Evolutionary conservation across 495 filamentous ascomycete species (phyloP).

Genomic region (Annulohypoxylon maeteangense): DNA sequence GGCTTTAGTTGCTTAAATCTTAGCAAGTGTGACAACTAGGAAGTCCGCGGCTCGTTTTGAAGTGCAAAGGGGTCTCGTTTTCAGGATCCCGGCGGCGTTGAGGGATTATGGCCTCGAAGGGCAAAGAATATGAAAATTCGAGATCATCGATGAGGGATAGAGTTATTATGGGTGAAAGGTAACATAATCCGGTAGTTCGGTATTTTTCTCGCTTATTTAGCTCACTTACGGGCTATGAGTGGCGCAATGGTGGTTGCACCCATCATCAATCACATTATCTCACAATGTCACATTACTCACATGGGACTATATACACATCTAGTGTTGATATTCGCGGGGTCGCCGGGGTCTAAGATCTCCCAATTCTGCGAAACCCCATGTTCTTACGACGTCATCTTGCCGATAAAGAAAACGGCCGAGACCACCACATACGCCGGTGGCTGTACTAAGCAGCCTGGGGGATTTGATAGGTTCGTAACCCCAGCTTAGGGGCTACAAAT

Average conservation of each 20-base stretch:
- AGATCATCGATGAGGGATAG: neutral
- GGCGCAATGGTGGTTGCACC: slow-evolving; percentile 28
- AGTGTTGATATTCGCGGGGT: slow-evolving; percentile 34
- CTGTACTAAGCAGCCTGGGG: slow-evolving; percentile 5
- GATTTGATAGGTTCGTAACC: neutral
- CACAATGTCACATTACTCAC: neutral
- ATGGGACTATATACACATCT: slow-evolving; percentile 23
- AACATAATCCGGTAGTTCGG: slow-evolving; percentile 5
- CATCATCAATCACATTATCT: slow-evolving; percentile 9
- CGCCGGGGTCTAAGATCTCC: slow-evolving; percentile 36
- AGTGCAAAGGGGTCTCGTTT: neutral
- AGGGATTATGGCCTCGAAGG: neutral
- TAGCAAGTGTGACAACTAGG: neutral
- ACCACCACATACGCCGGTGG: slow-evolving; percentile 21
- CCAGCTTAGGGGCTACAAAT: slow-evolving; percentile 8
- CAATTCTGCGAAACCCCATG: slow-evolving; percentile 27
- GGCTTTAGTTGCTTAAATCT: neutral
- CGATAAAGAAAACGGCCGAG: slow-evolving; percentile 29
- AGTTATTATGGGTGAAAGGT: neutral
- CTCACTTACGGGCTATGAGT: slow-evolving; percentile 11
- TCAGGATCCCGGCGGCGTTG: neutral
- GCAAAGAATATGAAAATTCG: slow-evolving; percentile 4
- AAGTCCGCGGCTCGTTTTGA: neutral
- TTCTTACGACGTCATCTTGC: slow-evolving; percentile 35
- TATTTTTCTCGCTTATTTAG: slow-evolving; percentile 13